These are phyloP conservation scores for Mikania micrantha DNA, from an alignment of 129 eudicot species.

Conservation along the genomic window DNA sequence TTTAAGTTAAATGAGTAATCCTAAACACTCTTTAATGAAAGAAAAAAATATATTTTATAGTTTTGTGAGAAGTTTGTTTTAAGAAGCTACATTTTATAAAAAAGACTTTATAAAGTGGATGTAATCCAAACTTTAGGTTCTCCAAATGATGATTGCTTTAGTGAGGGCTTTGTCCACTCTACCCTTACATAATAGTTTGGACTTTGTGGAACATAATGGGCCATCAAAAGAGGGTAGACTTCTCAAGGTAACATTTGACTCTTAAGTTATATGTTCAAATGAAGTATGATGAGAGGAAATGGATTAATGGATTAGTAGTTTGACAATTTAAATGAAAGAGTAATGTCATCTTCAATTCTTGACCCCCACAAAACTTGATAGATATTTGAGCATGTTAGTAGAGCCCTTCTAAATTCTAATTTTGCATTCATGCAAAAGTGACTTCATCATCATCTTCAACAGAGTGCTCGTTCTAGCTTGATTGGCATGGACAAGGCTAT, in stretches of 20 bases:
- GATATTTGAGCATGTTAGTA: slow-evolving; percentile 1
- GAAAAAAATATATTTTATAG: not conserved
- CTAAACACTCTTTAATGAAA: too few species aligned
- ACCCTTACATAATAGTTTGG: slow-evolving; percentile 16
- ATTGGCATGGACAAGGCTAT: slow-evolving; percentile 12
- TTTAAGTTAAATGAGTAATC: too few species aligned
- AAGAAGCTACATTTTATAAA: not conserved
- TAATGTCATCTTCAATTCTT: slow-evolving; percentile 18
- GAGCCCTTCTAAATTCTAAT: slow-evolving; percentile 11
- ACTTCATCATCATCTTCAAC: slow-evolving; percentile 2
- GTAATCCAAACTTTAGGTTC: slow-evolving; percentile 14
- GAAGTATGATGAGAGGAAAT: slow-evolving; percentile 21
- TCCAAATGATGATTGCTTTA: slow-evolving; percentile 14
- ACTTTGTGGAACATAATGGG: slow-evolving; percentile 16
- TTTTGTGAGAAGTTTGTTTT: not conserved
- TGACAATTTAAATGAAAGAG: not conserved
- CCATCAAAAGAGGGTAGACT: slow-evolving; percentile 25
- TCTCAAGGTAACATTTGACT: slow-evolving; percentile 21
- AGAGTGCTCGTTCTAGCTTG: not conserved
- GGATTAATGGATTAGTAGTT: slow-evolving; percentile 12
- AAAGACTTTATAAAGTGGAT: not conserved
- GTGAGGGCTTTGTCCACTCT: slow-evolving; percentile 12
- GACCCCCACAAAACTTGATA: slow-evolving; percentile 9
- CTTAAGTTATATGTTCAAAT: slow-evolving; percentile 19
- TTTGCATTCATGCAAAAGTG: slow-evolving; percentile 22